Conservation (phyloP, 2,329 filamentous ascomycete genomes). For the Neurospora crassa region DNA sequence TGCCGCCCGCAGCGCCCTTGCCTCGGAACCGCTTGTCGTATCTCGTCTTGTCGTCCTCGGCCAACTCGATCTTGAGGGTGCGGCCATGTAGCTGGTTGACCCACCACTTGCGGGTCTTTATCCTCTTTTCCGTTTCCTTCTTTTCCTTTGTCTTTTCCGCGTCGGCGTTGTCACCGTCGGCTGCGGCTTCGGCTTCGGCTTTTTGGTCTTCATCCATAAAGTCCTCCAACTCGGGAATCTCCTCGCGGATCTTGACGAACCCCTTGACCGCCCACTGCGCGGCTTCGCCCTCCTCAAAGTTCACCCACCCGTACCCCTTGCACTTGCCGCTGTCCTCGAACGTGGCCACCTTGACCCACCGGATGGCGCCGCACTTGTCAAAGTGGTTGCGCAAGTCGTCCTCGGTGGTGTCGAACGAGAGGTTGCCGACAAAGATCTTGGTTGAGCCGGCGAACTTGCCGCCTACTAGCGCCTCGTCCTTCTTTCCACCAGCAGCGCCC, state of each 20-base stretch:
- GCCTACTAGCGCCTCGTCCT: slow-evolving; percentile 16
- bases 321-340: slow-evolving; percentile 97
- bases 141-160: slow-evolving; percentile 21
- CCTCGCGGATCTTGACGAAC: slow-evolving; percentile 62
- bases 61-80: slow-evolving; percentile 79
- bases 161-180: slow-evolving; percentile 17
- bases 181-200: slow-evolving; percentile 27
- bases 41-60: slow-evolving; percentile 77
- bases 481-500: slow-evolving; percentile 9
- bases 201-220: slow-evolving; percentile 41
- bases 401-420: slow-evolving; percentile 72
- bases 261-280: slow-evolving; percentile 72
- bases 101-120: slow-evolving; percentile 64
- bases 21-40: slow-evolving; percentile 86
- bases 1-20: slow-evolving; percentile 48
- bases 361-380: slow-evolving; percentile 71
- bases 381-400: slow-evolving; percentile 77
- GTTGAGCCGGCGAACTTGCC: slow-evolving; percentile 32
- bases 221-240: slow-evolving; percentile 52
- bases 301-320: slow-evolving; percentile 94
- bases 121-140: slow-evolving; percentile 33
- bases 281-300: slow-evolving; percentile 70
- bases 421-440: slow-evolving; percentile 86
- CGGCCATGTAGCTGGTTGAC: slow-evolving; percentile 77
- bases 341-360: slow-evolving; percentile 79